Conservation (phyloP, 208 protist species). For the Jaenimonas drosophilae region DNA sequence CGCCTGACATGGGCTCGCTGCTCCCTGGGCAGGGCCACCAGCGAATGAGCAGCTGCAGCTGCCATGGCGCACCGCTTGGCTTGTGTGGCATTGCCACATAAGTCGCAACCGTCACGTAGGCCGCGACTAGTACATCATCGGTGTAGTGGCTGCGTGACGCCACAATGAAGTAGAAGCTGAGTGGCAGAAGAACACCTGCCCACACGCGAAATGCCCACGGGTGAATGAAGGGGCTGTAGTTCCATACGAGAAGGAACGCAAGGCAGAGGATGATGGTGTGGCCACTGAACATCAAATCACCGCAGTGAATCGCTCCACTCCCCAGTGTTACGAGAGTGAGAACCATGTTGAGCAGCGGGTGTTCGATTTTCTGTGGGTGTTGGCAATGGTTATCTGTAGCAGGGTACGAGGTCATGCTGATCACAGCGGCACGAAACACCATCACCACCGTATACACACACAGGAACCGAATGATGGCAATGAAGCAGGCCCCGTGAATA, state of each 20-base stretch:
- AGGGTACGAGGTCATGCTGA: conserved; percentile 73
- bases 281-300: conserved; percentile 86
- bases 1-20: conserved; percentile 7
- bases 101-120: conserved; percentile 46
- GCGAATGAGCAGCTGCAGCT: conserved; percentile 63
- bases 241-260: conserved; percentile 30
- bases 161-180: conserved; percentile 63
- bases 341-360: conserved; percentile 62
- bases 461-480: conserved; percentile 62
- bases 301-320: conserved; percentile 74
- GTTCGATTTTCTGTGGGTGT: conserved; percentile 37
- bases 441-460: conserved; percentile 51
- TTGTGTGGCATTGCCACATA: conserved; percentile 46
- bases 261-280: conserved; percentile 82
- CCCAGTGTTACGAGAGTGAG: conserved; percentile 75
- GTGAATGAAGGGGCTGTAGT: conserved; percentile 61
- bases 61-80: conserved; percentile 56
- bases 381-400: conserved; percentile 79
- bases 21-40: conserved; percentile 58
- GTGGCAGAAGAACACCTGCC: conserved; percentile 19
- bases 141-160: conserved; percentile 86
- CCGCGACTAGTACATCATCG: conserved; percentile 65
- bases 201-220: conserved; percentile 26
- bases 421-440: conserved; percentile 57
- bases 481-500: conserved; percentile 18